Evolutionary conservation across 371 early-diverging fungal species (phyloP), one percentile per base, ranked within the genome.

Genomic region (Rhizopus arrhizus): DNA sequence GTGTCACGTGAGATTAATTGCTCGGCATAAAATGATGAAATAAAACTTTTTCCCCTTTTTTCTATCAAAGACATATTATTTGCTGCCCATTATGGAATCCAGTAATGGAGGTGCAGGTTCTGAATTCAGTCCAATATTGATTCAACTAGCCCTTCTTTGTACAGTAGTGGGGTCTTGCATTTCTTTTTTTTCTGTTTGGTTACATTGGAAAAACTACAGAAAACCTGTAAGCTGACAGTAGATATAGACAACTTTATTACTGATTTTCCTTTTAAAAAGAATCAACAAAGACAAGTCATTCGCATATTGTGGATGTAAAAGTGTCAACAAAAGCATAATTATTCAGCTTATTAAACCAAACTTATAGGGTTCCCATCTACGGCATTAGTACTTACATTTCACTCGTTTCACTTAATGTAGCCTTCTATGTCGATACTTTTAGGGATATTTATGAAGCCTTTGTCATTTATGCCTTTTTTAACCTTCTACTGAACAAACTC

Each of bases 361-460:
- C 8, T 34, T 51, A 28, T 65, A 91, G 91, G 91, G 93, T 95
- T 2, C 96, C 96, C 6, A 83, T 96, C 10, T 96, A 94, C 62
- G 93, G 94, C 28, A 72, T 95, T 28, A 90, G 94, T 11, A 94
- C 97, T 0, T 89, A 89, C 72, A 82, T 86, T 13, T 88, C 89
- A 22, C 74, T 96, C 38, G 81, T 87, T 11, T 92, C 91, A 15
- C 73, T 86, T n/a, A 73, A 82, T 50, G 76, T 84, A 3, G 89
- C 95, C 5, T 90, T 92, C 57, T 96, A 92, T 65, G 88, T 96
- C 11, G 98, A 97, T 63, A 89, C 94, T 1, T 80, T 97, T 56
- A 85, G 96, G 56, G 98, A 97, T 58, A 84, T 96, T 10, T 97
- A 97, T 66, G 98, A 97, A 80, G 97, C 96, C 10, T 96, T 97